phyloP scores from a whole-genome alignment of 2,329 filamentous ascomycete genomes.

The Fusarium veterinarium region DNA sequence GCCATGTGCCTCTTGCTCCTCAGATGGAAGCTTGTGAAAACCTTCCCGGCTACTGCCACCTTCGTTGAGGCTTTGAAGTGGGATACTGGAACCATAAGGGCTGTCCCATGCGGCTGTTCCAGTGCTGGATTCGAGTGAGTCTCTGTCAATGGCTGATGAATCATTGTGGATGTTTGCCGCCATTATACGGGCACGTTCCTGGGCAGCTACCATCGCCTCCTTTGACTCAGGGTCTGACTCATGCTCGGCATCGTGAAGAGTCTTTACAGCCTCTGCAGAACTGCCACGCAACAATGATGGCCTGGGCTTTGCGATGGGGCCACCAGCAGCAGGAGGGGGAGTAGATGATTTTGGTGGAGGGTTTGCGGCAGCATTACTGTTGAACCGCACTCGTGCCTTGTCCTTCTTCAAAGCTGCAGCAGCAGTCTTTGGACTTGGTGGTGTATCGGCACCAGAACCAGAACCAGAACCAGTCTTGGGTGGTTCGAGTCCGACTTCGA shows the following conservation, averaged over 20 bases:
- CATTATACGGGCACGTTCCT: conserved; percentile 56
- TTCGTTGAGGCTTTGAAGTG: conserved; percentile 48
- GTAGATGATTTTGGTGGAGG: conserved; percentile 37
- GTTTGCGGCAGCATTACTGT: conserved; percentile 55
- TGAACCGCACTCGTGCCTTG: conserved; percentile 61
- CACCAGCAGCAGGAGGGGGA: conserved; percentile 16
- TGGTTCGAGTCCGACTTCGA: conserved; percentile 27
- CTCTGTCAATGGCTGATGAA: conserved; percentile 49
- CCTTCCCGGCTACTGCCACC: conserved; percentile 26
- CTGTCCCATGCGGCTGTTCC: conserved; percentile 45
- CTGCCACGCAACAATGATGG: conserved; percentile 58
- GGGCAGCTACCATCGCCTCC: conserved; percentile 52
- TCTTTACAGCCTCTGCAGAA: conserved; percentile 54
- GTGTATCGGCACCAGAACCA: conserved; percentile 5
- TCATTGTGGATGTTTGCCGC: conserved; percentile 54
- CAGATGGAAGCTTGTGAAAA: conserved; percentile 29
- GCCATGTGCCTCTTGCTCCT: conserved; percentile 14
- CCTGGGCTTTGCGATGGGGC: conserved; percentile 46
- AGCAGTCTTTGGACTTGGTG: conserved; percentile 22
- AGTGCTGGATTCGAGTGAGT: conserved; percentile 54
- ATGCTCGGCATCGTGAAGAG: conserved; percentile 39
- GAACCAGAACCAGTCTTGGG: conserved; percentile 3
- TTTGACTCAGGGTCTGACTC: conserved; percentile 50
- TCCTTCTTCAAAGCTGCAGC: conserved; percentile 50
- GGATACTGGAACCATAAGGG: conserved; percentile 44